Percentiles rank a stretch among this genome's conserved stretches.
Evolutionary conservation across 371 early-diverging fungal genomes (phyloP).

Genomic region (Mucor piriformis): DNA sequence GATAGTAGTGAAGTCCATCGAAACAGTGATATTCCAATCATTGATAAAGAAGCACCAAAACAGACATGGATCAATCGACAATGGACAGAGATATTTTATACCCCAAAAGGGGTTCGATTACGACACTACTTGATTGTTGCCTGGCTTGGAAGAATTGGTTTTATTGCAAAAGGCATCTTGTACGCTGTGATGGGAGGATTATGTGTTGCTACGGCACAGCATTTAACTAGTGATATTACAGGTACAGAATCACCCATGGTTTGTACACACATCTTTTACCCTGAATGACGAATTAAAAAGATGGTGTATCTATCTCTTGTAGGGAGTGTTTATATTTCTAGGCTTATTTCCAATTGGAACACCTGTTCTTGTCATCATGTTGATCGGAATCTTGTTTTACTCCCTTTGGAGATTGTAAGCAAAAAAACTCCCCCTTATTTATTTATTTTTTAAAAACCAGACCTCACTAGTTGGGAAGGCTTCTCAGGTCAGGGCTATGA

Average conservation of each 20-base stretch:
- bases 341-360: constrained; percentile 22
- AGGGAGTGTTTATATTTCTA: constrained; percentile 32
- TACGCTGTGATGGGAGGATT: constrained; percentile 35
- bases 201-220: constrained; percentile 22
- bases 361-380: constrained; percentile 25
- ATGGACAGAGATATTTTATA: not conserved
- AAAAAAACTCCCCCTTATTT: too few species aligned
- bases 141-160: constrained; percentile 30
- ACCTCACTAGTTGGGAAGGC: constrained; percentile 27
- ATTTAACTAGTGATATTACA: constrained; percentile 19
- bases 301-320: not conserved
- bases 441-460: not conserved
- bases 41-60: not conserved
- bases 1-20: not conserved
- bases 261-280: not conserved
- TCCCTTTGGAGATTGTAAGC: constrained; percentile 7
- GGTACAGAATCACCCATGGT: constrained; percentile 26
- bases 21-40: not conserved
- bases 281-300: too few species aligned
- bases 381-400: constrained; percentile 16
- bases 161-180: constrained; percentile 32
- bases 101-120: not conserved
- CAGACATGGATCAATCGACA: not conserved
- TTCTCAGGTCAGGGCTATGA: constrained; percentile 30
- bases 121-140: constrained; percentile 3